Conservation (phyloP, 129 eudicot species). For the Chrysanthemum lavandulifolium region DNA sequence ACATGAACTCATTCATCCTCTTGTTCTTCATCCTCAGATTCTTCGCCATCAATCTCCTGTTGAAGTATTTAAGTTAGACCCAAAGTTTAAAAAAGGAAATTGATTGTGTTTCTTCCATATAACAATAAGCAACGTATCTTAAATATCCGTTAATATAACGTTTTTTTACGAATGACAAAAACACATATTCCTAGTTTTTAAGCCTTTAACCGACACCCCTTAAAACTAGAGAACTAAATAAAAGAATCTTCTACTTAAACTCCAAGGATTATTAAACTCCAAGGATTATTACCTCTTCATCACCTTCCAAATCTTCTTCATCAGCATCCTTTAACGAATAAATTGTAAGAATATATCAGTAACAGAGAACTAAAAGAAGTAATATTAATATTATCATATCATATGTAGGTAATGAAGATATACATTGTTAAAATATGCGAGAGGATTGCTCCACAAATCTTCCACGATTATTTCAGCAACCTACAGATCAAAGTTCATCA, state of each 20-base stretch:
- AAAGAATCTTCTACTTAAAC: not conserved
- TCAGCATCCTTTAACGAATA: slow-evolving; percentile 54
- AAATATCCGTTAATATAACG: not conserved
- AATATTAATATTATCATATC: not conserved
- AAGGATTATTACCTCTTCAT: slow-evolving; percentile 47
- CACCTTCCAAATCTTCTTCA: slow-evolving; percentile 56
- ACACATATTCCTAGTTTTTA: not conserved
- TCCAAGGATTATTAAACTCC: too few relatives aligned
- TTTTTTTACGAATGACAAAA: not conserved
- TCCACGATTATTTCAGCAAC: slow-evolving; percentile 10
- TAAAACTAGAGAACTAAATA: not conserved
- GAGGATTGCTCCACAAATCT: slow-evolving; percentile 7
- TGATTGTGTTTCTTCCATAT: too few relatives aligned
- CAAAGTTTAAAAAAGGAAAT: not conserved
- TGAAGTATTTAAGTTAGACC: not conserved
- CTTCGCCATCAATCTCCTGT: not conserved
- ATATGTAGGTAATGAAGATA: not conserved
- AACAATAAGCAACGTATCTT: not conserved
- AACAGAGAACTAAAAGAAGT: too few relatives aligned
- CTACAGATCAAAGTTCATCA: not conserved
- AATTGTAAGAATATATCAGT: not conserved
- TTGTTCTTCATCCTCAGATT: not conserved
- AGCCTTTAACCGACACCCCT: not conserved
- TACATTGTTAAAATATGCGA: slow-evolving; percentile 11
- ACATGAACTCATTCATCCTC: not conserved